A percentile compares a stretch with the other conserved stretches of the same genome.
Conservation (phyloP, 257 asterid species). For the Knoxia roxburghii region DNA sequence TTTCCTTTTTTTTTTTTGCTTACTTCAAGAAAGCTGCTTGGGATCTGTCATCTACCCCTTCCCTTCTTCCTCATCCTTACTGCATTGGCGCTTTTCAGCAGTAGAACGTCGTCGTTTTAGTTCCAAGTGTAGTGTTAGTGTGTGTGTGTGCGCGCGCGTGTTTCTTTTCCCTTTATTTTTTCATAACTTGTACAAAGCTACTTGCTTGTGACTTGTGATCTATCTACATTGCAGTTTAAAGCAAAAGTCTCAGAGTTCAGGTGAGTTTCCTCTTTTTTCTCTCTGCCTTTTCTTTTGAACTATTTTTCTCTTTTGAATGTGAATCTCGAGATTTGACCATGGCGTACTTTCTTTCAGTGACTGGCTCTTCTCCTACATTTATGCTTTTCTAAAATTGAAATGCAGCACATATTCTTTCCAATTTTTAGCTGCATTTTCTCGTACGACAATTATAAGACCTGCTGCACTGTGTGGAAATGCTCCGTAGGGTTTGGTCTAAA, state of each 20-base stretch:
- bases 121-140: too few species aligned
- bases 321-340: conserved; percentile 46
- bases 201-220: conserved; percentile 26
- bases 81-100: conserved; percentile 15
- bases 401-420: conserved; percentile 1
- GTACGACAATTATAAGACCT: not conserved
- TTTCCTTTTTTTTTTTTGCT: not conserved
- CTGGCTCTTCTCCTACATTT: not conserved
- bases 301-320: conserved; percentile 23
- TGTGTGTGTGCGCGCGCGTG: conserved; percentile 1
- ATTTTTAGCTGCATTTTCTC: conserved; percentile 16
- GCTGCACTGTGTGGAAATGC: not conserved
- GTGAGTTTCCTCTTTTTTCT: conserved; percentile 25
- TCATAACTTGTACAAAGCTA: conserved; percentile 23
- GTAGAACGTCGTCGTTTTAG: conserved; percentile 25
- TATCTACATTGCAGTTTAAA: conserved; percentile 24
- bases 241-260: conserved; percentile 30
- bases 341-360: conserved; percentile 11
- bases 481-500: not conserved
- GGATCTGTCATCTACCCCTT: too few species aligned
- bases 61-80: not conserved
- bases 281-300: not conserved
- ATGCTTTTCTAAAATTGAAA: not conserved
- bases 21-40: not conserved
- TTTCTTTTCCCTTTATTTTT: conserved; percentile 9